A percentile compares a stretch with the other conserved stretches of the same genome.
These are phyloP conservation scores for Fusarium acutatum DNA, from an alignment of 2,329 filamentous ascomycete species.

Conservation along the genomic window DNA sequence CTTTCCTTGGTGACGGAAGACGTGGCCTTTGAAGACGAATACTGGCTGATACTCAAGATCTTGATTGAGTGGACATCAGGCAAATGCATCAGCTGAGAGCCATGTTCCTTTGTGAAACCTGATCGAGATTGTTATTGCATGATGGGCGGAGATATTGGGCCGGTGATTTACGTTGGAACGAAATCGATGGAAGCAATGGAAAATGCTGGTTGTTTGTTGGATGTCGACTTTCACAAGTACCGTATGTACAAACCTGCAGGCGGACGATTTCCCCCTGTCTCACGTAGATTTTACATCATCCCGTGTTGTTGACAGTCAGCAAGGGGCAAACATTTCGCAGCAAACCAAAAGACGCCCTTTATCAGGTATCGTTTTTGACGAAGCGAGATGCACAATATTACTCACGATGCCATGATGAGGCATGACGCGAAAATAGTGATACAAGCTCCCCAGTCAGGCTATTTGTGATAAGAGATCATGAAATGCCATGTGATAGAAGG, in stretches of 20 bases:
- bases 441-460: neutral
- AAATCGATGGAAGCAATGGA: neutral
- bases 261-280: constrained; percentile 17
- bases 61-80: constrained; percentile 16
- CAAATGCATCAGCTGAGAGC: constrained; percentile 26
- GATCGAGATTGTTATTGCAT: constrained; percentile 27
- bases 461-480: constrained; percentile 5
- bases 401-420: constrained; percentile 18
- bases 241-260: constrained; percentile 6
- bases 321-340: constrained; percentile 20
- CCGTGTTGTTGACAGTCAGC: constrained; percentile 28
- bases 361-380: neutral
- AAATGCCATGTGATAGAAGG: constrained; percentile 9
- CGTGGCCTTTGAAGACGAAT: constrained; percentile 5
- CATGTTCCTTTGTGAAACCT: constrained; percentile 25
- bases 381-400: neutral
- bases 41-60: neutral
- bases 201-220: neutral
- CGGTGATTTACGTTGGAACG: neutral
- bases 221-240: neutral
- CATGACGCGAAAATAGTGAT: constrained; percentile 26
- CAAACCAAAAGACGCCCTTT: neutral
- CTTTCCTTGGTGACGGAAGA: constrained; percentile 12
- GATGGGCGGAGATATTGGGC: constrained; percentile 7
- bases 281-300: constrained; percentile 31